These are phyloP conservation scores for Pezicula radicicola DNA, from an alignment of 2,329 filamentous ascomycete genomes.

Conservation along the genomic window DNA sequence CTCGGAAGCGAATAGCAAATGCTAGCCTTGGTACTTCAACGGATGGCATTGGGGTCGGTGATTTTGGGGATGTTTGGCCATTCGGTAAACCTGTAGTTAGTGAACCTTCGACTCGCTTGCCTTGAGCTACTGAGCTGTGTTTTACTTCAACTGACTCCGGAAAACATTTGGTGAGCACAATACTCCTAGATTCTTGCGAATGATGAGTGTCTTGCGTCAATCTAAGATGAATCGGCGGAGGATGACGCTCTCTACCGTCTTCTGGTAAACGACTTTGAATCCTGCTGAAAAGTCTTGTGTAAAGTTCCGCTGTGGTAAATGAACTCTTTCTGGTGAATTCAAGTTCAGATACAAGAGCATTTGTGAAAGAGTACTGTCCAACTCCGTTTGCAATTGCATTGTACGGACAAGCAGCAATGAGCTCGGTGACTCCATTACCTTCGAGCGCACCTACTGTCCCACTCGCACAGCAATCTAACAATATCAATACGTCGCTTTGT, in stretches of 20 bases:
- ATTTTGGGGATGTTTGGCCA: too few relatives aligned
- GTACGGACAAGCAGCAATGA: slow-evolving; percentile 45
- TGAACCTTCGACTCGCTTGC: too few relatives aligned
- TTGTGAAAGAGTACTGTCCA: slow-evolving; percentile 16
- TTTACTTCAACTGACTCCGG: too few relatives aligned
- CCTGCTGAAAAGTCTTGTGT: slow-evolving; percentile 1
- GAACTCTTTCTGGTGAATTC: slow-evolving; percentile 45
- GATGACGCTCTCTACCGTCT: neutral
- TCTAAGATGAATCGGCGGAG: too few relatives aligned
- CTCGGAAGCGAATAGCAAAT: slow-evolving; percentile 2
- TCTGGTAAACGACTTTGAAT: slow-evolving; percentile 2
- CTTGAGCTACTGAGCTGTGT: too few relatives aligned
- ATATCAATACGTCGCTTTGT: slow-evolving; percentile 55
- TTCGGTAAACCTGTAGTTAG: too few relatives aligned
- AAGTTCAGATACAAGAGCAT: slow-evolving; percentile 41
- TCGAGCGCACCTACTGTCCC: slow-evolving; percentile 41
- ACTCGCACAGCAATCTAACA: slow-evolving; percentile 49
- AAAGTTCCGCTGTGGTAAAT: slow-evolving; percentile 41
- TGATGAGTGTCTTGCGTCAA: too few relatives aligned
- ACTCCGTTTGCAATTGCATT: slow-evolving; percentile 51
- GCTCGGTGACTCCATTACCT: slow-evolving; percentile 4
- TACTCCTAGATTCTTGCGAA: too few relatives aligned
- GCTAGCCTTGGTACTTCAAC: neutral
- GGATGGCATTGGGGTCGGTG: too few relatives aligned
- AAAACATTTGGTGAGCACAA: too few relatives aligned